Evolutionary conservation across 495 filamentous ascomycete genomes (phyloP).

Genomic region (Xylaria sp.): DNA sequence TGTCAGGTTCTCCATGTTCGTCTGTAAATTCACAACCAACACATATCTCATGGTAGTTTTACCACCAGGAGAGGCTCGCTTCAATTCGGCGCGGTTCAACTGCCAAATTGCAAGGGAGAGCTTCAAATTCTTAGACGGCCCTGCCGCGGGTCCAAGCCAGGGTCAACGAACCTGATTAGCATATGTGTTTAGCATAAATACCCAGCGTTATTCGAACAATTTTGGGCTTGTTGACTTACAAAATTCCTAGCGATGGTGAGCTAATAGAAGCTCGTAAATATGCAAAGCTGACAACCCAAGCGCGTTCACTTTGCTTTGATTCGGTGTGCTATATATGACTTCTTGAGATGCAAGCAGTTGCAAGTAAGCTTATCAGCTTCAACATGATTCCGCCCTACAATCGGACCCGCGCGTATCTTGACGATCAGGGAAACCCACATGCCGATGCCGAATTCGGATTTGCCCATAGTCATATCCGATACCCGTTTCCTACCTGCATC

Average conservation of each 20-base stretch:
- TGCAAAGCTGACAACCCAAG: neutral
- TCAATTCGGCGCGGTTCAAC: conserved; percentile 88
- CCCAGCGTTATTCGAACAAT: conserved; percentile 10
- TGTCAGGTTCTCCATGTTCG: conserved; percentile 84
- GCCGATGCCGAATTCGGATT: conserved; percentile 9
- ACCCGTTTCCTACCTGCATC: conserved; percentile 1
- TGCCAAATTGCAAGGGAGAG: conserved; percentile 82
- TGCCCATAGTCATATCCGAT: neutral
- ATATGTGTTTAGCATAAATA: conserved; percentile 22
- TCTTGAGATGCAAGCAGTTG: neutral
- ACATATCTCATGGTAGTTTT: conserved; percentile 93
- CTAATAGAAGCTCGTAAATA: neutral
- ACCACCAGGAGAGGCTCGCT: conserved; percentile 84
- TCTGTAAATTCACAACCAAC: conserved; percentile 91
- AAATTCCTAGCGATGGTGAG: neutral
- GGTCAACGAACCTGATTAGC: conserved; percentile 26
- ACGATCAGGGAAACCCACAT: neutral
- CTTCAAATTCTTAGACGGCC: conserved; percentile 67
- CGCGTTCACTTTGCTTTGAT: neutral
- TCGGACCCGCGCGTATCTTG: neutral
- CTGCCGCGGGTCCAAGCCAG: conserved; percentile 32
- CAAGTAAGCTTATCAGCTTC: neutral
- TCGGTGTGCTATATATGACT: too few relatives aligned
- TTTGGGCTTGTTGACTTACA: neutral
- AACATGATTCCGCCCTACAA: neutral